These are phyloP conservation scores for Piloderma croceum DNA, from an alignment of 768 basidiomycete species.

Conservation along the genomic window DNA sequence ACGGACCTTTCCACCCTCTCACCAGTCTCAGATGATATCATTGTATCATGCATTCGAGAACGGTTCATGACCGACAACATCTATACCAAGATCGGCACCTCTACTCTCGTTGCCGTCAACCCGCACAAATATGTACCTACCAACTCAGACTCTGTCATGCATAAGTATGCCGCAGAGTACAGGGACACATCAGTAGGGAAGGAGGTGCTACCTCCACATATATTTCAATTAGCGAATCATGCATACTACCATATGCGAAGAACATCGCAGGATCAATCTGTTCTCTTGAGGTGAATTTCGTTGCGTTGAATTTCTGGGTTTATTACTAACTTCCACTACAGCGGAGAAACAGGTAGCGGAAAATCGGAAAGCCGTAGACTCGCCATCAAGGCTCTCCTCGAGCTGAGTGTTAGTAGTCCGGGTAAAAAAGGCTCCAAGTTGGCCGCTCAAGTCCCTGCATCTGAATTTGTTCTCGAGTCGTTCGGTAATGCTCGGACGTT, in stretches of 20 bases:
- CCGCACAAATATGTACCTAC: conserved; percentile 85
- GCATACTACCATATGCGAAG: conserved; percentile 95
- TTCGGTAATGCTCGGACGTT: conserved; percentile 92
- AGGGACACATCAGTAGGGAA: conserved; percentile 65
- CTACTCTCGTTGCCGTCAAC: conserved; percentile 79
- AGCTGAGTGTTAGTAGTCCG: conserved; percentile 79
- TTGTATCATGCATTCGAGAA: conserved; percentile 81
- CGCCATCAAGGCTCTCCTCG: conserved; percentile 89
- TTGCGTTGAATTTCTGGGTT: conserved; percentile 2
- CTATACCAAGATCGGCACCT: conserved; percentile 70
- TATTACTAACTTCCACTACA: conserved; percentile 25
- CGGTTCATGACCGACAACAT: conserved; percentile 80
- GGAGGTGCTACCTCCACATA: conserved; percentile 68
- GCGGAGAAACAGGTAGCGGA: conserved; percentile 89
- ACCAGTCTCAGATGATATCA: conserved; percentile 72
- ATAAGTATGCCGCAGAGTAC: conserved; percentile 85
- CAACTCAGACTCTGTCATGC: conserved; percentile 78
- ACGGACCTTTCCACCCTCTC: conserved; percentile 65
- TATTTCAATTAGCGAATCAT: conserved; percentile 87
- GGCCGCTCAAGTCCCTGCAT: conserved; percentile 78
- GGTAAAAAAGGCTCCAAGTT: conserved; percentile 95
- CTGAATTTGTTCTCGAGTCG: conserved; percentile 91
- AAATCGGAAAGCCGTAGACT: conserved; percentile 89
- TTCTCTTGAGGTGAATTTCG: conserved; percentile 70
- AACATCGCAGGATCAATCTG: conserved; percentile 88